Conservation (phyloP, 768 basidiomycete genomes). For the Lactarius evosmus region DNA sequence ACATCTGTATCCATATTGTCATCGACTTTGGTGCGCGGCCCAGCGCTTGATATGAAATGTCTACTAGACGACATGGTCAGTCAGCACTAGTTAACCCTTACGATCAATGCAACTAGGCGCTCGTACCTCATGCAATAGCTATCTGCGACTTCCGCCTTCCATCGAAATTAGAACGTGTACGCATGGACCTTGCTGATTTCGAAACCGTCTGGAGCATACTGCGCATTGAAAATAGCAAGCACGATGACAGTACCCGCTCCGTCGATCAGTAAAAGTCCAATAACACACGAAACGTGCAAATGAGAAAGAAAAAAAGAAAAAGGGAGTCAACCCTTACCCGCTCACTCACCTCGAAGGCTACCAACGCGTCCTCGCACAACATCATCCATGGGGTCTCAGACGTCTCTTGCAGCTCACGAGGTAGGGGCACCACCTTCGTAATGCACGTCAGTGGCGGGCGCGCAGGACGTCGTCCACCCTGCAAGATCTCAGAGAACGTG, state of each 20-base stretch:
- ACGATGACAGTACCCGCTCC: background rate
- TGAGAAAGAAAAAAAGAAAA: too few relatives aligned
- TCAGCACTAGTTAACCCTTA: background rate
- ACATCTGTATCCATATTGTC: background rate
- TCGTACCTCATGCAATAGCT: background rate
- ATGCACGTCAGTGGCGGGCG: background rate
- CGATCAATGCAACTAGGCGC: background rate
- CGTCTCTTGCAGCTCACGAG: constrained; percentile 3
- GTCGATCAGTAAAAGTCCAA: background rate
- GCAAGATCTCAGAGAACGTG: constrained; percentile 1
- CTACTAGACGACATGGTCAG: background rate
- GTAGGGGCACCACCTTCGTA: constrained; percentile 20
- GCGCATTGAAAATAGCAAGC: background rate
- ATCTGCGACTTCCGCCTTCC: too few relatives aligned
- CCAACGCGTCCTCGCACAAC: constrained; percentile 22
- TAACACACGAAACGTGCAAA: background rate
- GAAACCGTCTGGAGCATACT: constrained; percentile 21
- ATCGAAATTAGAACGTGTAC: constrained; percentile 15
- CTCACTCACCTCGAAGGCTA: constrained; percentile 20
- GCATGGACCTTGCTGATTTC: constrained; percentile 17
- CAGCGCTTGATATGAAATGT: background rate
- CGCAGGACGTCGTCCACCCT: background rate
- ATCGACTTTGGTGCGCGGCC: background rate
- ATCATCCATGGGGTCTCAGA: constrained; percentile 19
- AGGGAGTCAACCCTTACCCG: background rate